Evolutionary conservation across 2,329 filamentous ascomycete species (phyloP).

Genomic region (Neoscytalidium dimidiatum): DNA sequence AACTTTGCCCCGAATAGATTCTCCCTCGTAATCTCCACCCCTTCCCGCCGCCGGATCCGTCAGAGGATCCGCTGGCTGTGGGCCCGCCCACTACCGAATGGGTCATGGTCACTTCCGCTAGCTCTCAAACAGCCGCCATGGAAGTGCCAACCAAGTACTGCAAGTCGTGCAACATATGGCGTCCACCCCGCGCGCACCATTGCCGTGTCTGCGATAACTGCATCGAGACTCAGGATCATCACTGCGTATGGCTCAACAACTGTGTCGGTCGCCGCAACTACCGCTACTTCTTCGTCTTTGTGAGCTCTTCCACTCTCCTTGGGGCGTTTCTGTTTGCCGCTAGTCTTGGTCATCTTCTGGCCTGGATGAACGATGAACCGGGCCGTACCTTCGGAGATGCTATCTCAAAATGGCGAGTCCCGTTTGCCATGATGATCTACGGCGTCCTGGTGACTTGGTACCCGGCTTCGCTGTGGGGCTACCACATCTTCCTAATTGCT

Average conservation of each 20-base stretch:
- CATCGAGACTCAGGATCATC: slow-evolving; percentile 94
- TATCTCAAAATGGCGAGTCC: slow-evolving; percentile 71
- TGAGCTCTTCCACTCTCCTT: slow-evolving; percentile 76
- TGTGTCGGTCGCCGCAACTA: slow-evolving; percentile 97
- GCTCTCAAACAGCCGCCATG: slow-evolving; percentile 79
- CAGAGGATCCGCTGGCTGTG: slow-evolving; percentile 78
- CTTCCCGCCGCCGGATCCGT: slow-evolving; percentile 73
- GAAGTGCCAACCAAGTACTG: slow-evolving; percentile 98
- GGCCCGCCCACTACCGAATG: slow-evolving; percentile 90
- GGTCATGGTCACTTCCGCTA: slow-evolving; percentile 84
- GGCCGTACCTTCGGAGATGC: slow-evolving; percentile 67
- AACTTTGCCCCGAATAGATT: slow-evolving; percentile 59
- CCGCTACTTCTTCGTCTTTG: slow-evolving; percentile 94
- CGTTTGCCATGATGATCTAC: slow-evolving; percentile 88
- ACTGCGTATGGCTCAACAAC: slow-evolving; percentile 99
- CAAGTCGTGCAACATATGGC: slow-evolving; percentile 97
- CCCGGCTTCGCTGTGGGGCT: slow-evolving; percentile 78
- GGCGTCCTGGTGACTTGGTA: slow-evolving; percentile 75
- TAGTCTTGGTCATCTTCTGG: slow-evolving; percentile 76
- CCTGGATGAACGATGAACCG: slow-evolving; percentile 65
- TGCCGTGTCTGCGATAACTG: slow-evolving; percentile 97
- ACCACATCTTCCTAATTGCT: slow-evolving; percentile 88
- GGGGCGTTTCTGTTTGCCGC: slow-evolving; percentile 74
- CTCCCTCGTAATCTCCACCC: slow-evolving; percentile 88
- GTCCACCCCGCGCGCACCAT: slow-evolving; percentile 91